Evolutionary conservation across 2,329 filamentous ascomycete species (phyloP), one percentile per base, ranked within the genome.

Genomic region (Nemania abortiva): DNA sequence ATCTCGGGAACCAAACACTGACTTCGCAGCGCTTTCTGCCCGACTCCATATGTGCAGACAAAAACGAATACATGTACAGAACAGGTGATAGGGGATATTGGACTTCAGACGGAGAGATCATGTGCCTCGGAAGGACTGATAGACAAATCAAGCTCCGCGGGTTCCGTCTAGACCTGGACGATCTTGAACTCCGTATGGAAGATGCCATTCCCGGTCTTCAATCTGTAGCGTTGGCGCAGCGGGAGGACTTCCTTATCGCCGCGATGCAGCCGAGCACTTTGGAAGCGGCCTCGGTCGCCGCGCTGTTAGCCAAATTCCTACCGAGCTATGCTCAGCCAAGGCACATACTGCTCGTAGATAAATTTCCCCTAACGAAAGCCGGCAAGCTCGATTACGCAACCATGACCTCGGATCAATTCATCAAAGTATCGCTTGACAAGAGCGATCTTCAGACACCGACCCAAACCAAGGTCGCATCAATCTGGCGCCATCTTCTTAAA

Each of bases 1-100:
- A 86, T 69, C 66, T 84, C 15, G 74, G 75, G 31, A 34, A 62
- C n/a, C 74, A 77, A 0, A 20, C 20, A 1, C n/a, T 50, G 13
- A 67, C 52, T n/a, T 72, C 27, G 9, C 3, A 7, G 6, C n/a
- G 42, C 6, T 65, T 65, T 20, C 31, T 53, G 13, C 45, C 20
- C 5, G 63, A 65, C 31, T 54, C 39, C 9, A 27, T 63, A 7
- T 31, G 34, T 27, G 22, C 27, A 13, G 24, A 56, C 15, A n/a
- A 11, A 6, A 6, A 24, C 9, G 52, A 63, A 39, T 27, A 50
- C 10, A 68, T 68, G 66, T 68, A 68, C 27, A n/a, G n/a, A 11
- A 68, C 66, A 1, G 61, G 66, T 1, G 66, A 68, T 31, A 24
- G 61, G 0, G 66, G 47, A 20, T 68, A 54, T 31, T 65, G 54